Base-by-base conservation (phyloP, 1,284 basidiomycete genomes). In the Austropuccinia psidii region DNA sequence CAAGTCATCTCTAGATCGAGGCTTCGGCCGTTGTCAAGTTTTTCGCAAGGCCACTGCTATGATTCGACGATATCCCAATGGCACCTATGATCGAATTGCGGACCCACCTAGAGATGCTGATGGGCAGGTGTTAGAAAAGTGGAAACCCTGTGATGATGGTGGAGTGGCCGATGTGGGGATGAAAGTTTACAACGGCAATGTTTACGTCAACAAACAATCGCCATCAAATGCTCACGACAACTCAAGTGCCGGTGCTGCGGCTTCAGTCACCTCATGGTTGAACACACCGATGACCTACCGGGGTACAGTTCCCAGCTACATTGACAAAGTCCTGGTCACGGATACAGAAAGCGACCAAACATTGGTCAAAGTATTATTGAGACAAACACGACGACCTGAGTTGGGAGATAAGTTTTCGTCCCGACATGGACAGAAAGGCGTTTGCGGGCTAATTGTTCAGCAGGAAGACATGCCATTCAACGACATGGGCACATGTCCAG, bases 391-490 rank as follows among this genome's bases (percentile, higher is more conserved):
- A 78, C 85, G 93, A 62, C 96, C 96, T 31, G 96, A 99, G 79
- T 84, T 98, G 11, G 96, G 96, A 3, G 96, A 99, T 84, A 99
- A 99, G 83, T 99, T 99, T 81, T 97, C 94, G 49, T 94, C 91
- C 3, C 85, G 96, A 76, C 96, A 99, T 81, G 96, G 96, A 50
- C 96, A 99, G 83, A 99, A 99, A 83, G 96, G 96, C 76, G 96
- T 98, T 17, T 98, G 94, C 81, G 96, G 96, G 21, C 82, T 99
- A 79, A 98, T 98, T 79, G 95, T 98, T 65, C 95, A 93, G 78
- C 96, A 98, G 80, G 93, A 93, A 78, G 96, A 99, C 82, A 90
- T 99, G 93, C 96, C 96, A 4, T 99, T 99, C 85, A 97, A 94
- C 79, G 95, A 98, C 82, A 88, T 91, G 79, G 96, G 96, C 35